Conservation (phyloP, 352 stramenopile genomes). For the Phytophthora sojae region DNA sequence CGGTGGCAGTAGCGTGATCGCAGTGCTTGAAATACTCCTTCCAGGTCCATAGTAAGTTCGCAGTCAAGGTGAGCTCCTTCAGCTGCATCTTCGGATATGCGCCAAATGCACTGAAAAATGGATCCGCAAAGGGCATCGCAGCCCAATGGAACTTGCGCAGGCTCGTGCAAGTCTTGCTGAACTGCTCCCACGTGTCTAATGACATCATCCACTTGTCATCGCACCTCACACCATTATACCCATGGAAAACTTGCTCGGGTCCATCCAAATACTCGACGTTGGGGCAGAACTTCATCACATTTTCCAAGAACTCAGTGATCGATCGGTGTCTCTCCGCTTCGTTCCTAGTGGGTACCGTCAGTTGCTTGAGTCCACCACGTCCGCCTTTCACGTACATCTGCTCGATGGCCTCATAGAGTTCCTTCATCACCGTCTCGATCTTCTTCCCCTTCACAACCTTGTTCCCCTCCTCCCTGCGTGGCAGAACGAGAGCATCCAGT, state of each 20-base stretch:
- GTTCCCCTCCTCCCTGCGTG: constrained; percentile 9
- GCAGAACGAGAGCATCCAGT: constrained; percentile 33
- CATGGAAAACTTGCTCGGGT: constrained; percentile 5
- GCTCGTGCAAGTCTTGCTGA: constrained; percentile 28
- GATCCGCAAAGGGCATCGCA: constrained; percentile 34
- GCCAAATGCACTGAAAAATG: constrained; percentile 43
- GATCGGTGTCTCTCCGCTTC: constrained; percentile 14
- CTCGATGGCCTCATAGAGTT: constrained; percentile 25
- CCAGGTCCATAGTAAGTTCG: constrained; percentile 50
- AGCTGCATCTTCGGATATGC: constrained; percentile 37
- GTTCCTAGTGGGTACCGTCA: constrained; percentile 30
- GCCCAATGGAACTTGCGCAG: constrained; percentile 38
- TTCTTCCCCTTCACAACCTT: constrained; percentile 1
- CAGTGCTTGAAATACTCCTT: constrained; percentile 26
- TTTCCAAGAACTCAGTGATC: constrained; percentile 30
- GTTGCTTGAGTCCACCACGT: constrained; percentile 27
- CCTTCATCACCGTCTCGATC: constrained; percentile 15
- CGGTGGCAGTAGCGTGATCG: not conserved
- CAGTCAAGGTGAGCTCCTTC: constrained; percentile 17
- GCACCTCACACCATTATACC: constrained; percentile 29
- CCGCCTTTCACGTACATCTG: constrained; percentile 18
- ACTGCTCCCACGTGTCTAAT: constrained; percentile 34
- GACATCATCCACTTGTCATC: constrained; percentile 37
- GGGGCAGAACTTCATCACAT: constrained; percentile 31
- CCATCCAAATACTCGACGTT: constrained; percentile 40